Conservation (phyloP, 441 rosid species). For the Erodium trifolium region DNA sequence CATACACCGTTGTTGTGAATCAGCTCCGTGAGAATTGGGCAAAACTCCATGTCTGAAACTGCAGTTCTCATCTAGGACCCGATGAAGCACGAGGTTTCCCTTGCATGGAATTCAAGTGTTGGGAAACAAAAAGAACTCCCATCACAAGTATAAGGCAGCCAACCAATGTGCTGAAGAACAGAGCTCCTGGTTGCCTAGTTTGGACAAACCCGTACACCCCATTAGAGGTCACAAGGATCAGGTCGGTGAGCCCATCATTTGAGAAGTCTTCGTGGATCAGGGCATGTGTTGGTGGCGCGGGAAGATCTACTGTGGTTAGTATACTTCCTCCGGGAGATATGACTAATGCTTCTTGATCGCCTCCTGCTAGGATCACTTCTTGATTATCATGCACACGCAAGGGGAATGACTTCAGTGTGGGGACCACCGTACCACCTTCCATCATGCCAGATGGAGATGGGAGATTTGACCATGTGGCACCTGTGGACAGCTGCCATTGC, state of each 20-base stretch:
- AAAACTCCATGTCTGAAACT: background rate
- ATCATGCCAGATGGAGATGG: slow-evolving; percentile 87
- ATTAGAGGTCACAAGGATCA: slow-evolving; percentile 75
- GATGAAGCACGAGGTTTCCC: slow-evolving; percentile 65
- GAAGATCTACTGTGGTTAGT: slow-evolving; percentile 63
- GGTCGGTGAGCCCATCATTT: slow-evolving; percentile 77
- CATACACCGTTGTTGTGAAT: too few species aligned
- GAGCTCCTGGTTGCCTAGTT: slow-evolving; percentile 94
- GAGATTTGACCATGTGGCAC: slow-evolving; percentile 91
- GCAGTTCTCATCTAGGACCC: slow-evolving; percentile 28
- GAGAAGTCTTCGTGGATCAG: slow-evolving; percentile 83
- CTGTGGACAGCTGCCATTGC: slow-evolving; percentile 90
- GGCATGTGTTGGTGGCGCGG: slow-evolving; percentile 84
- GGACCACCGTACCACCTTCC: slow-evolving; percentile 64
- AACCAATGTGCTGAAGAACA: slow-evolving; percentile 93
- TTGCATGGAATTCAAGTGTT: slow-evolving; percentile 71
- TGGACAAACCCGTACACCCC: slow-evolving; percentile 92
- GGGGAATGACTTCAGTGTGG: slow-evolving; percentile 72
- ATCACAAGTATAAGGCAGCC: slow-evolving; percentile 86
- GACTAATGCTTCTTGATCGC: slow-evolving; percentile 79
- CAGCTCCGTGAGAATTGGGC: background rate
- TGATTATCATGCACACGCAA: slow-evolving; percentile 67
- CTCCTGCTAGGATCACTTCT: slow-evolving; percentile 87
- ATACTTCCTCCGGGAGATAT: slow-evolving; percentile 83
- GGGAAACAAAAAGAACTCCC: slow-evolving; percentile 83